phyloP scores from a whole-genome alignment of 805 yeast species.

The Debaryomyces hansenii region DNA sequence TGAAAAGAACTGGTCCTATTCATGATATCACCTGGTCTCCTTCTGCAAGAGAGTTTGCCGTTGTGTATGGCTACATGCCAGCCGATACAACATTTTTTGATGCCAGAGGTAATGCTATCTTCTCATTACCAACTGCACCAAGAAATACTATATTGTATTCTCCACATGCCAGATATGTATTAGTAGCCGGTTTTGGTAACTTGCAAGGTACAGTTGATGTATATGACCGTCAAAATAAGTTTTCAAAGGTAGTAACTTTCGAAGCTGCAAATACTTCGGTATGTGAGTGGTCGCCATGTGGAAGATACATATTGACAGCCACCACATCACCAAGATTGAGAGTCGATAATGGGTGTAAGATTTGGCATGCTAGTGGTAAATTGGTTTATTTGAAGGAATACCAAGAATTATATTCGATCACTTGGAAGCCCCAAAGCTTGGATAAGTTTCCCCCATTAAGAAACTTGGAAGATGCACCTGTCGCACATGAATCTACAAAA shows the following conservation, averaged over 20 bases:
- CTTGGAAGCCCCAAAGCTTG: constrained; percentile 76
- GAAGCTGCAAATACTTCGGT: constrained; percentile 95
- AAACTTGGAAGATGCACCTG: constrained; percentile 54
- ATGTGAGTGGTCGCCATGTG: constrained; percentile 98
- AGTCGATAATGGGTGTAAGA: constrained; percentile 91
- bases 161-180: constrained; percentile 87
- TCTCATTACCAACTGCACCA: constrained; percentile 80
- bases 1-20: constrained; percentile 93
- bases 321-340: constrained; percentile 96
- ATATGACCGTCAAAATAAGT: constrained; percentile 86
- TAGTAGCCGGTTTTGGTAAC: constrained; percentile 97
- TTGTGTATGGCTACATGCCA: constrained; percentile 97
- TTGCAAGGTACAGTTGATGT: constrained; percentile 95
- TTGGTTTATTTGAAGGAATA: constrained; percentile 77
- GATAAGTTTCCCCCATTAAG: constrained; percentile 56
- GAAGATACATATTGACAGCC: constrained; percentile 88
- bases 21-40: constrained; percentile 99
- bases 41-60: constrained; percentile 94
- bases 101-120: constrained; percentile 84
- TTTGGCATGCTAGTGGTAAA: constrained; percentile 91
- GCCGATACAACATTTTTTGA: constrained; percentile 93
- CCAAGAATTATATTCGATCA: constrained; percentile 74
- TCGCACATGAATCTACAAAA: constrained; percentile 69
- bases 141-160: constrained; percentile 89
- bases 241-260: constrained; percentile 73